Base-by-base conservation (phyloP, 129 eudicot species). In the Lactuca saligna region DNA sequence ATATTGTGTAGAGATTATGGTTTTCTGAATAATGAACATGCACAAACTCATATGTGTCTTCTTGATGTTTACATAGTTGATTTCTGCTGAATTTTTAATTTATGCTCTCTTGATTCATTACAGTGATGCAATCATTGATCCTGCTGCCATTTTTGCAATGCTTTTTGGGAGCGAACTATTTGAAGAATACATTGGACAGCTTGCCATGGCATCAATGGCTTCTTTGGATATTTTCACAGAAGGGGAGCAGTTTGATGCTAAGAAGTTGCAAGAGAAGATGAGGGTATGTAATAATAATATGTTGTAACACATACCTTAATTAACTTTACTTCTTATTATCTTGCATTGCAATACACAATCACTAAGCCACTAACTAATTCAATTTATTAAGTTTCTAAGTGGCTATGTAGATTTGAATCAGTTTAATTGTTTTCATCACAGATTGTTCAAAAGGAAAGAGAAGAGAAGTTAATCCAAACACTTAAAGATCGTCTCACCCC, bases 161-260 rank as follows among this genome's bases (percentile, higher is more conserved):
- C 97, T 93, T 67, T 93, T 93, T 54, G 99, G 99, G 77, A 93
- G 97, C 76, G 98, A 93, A 78, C 85, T 89, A 65, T 93, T 93
- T 68, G 97, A 93, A 78, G 99, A 93, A 66, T 89, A 93, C 81
- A 89, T 93, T 49, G 97, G 99, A 55, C 95, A 93, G 79, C 90
- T 89, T 60, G 97, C 99, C 16, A 89, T 93, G 97, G 98, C 98
- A 73, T 93, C 98, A 61, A 89, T 93, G 95, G 99, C 99, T 78
- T 93, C 99, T 29, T 29, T 89, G 81, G 97, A 93, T 79, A 79
- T 89, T 59, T 87, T 80, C 85, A 64, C 85, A 65, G 99, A 93
- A 69, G 83, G 91, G 3, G 95, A 93, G 74, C 86, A 78, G 51
- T 64, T 89, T 81, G 96, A 93, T 86, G 74, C 88, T 46, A 89